Evolutionary conservation across 2,329 filamentous ascomycete species (phyloP), one percentile per base, ranked within the genome.

Genomic region (Ploettnerulaceae sp.): DNA sequence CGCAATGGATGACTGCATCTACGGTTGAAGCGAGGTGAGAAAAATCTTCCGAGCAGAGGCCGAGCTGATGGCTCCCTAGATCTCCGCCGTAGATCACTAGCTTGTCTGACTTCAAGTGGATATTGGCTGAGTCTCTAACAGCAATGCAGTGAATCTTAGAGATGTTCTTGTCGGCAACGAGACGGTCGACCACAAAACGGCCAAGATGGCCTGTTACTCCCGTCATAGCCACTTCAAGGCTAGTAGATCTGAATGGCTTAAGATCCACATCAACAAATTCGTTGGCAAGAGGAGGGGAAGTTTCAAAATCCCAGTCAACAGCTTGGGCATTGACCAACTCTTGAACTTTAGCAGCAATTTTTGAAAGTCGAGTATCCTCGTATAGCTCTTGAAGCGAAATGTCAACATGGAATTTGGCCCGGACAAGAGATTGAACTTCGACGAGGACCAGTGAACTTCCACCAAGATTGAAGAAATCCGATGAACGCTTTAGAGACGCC

Each of bases 1-100:
- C 75, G 39, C 64, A 67, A 58, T 78, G 81, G 20, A 84, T 71
- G 39, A 83, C 71, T 3, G 72, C 55, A 52, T 73, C 65, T 1
- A 61, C 65, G 2, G 54, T 32, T 2, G 31, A n/a, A 11, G 58
- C 57, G 2, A 76, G 52, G 1, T 15, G 15, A 2, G 36, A 9
- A 7, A 61, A 53, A 14, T 66, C 57, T 1, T 20, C n/a, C 15
- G 64, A 45, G 1, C 54, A 53, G 15, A 74, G 63, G 0, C 72
- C 72, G 2, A 75, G 62, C 3, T 24, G 49, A 0, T 64, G 60
- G 1, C 34, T 26, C 0, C 48, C 47, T 0, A 74, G 62, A 51
- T 70, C 64, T 6, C 72, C 73, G 0, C 35, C 11, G 49, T 71
- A 54, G 3, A 49, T 3, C 5, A 60, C 25, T 4, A 71, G 47